Conservation (phyloP, 2,329 filamentous ascomycete species). For the Penicillium sp. region DNA sequence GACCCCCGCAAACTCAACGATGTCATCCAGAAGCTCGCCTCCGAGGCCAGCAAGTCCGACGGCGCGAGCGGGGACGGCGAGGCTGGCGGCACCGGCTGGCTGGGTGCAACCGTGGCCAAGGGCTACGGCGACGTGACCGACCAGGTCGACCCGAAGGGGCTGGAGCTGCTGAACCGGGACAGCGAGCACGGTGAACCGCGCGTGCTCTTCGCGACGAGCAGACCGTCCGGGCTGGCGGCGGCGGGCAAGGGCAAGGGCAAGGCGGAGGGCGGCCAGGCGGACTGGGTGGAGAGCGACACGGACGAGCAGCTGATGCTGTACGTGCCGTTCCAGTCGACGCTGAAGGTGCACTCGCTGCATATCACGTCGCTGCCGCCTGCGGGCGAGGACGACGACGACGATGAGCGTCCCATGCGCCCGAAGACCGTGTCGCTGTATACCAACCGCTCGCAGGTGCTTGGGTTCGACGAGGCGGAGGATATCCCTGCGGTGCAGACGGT, state of each 20-base stretch:
- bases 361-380: constrained; percentile 73
- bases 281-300: constrained; percentile 95
- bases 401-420: constrained; percentile 76
- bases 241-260: constrained; percentile 50
- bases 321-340: constrained; percentile 78
- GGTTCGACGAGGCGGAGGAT: constrained; percentile 92
- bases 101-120: constrained; percentile 69
- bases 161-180: constrained; percentile 86
- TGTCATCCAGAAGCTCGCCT: constrained; percentile 67
- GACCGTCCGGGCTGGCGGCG: constrained; percentile 61
- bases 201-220: constrained; percentile 66
- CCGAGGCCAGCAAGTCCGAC: constrained; percentile 56
- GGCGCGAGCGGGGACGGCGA: constrained; percentile 43
- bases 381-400: constrained; percentile 54
- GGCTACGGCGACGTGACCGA: constrained; percentile 82
- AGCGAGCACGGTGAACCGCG: constrained; percentile 69
- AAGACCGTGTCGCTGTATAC: constrained; percentile 80
- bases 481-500: constrained; percentile 76
- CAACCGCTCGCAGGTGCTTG: constrained; percentile 84
- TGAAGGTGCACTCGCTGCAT: constrained; percentile 85
- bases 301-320: constrained; percentile 96
- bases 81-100: constrained; percentile 60
- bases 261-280: no score
- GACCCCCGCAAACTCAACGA: constrained; percentile 68
- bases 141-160: constrained; percentile 71